These are phyloP conservation scores for Dianthus caryophyllus DNA, from an alignment of 148 eudicot species.

Conservation along the genomic window DNA sequence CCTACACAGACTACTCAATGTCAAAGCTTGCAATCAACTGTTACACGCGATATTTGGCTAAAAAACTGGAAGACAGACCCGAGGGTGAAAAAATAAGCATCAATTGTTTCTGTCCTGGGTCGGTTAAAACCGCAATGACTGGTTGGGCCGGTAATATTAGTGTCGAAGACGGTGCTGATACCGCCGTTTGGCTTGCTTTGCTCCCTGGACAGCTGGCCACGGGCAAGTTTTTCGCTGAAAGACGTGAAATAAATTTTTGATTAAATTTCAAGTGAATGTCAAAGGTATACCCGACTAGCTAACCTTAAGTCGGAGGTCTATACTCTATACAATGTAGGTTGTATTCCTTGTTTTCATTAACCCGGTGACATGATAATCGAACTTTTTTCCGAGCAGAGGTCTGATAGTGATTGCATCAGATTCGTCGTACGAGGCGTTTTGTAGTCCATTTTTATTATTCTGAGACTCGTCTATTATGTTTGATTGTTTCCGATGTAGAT, in stretches of 20 bases:
- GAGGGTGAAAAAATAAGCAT: constrained; percentile 65
- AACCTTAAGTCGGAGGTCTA: too few species aligned
- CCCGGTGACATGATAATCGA: too few species aligned
- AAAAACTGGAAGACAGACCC: constrained; percentile 46
- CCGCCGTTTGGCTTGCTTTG: constrained; percentile 92
- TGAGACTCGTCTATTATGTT: not conserved
- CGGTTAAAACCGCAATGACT: constrained; percentile 95
- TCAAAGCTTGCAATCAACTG: constrained; percentile 86
- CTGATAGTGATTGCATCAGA: not conserved
- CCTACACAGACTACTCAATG: constrained; percentile 71
- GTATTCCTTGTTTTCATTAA: too few species aligned
- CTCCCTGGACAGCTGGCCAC: constrained; percentile 56
- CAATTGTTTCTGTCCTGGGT: constrained; percentile 90
- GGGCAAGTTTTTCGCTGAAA: constrained; percentile 86
- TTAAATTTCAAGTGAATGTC: not conserved
- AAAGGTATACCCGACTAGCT: not conserved
- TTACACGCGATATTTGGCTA: constrained; percentile 71
- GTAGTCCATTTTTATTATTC: not conserved
- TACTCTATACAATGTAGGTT: too few species aligned
- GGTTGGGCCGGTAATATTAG: constrained; percentile 79
- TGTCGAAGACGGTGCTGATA: constrained; percentile 88
- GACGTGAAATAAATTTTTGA: constrained; percentile 75
- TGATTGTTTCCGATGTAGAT: not conserved
- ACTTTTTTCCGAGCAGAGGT: constrained; percentile 1
- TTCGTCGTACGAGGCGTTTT: not conserved